Percentiles rank a stretch among this genome's conserved stretches.
These are phyloP conservation scores for Nicotiana paniculata DNA, from an alignment of 257 asterid genomes.

Conservation along the genomic window DNA sequence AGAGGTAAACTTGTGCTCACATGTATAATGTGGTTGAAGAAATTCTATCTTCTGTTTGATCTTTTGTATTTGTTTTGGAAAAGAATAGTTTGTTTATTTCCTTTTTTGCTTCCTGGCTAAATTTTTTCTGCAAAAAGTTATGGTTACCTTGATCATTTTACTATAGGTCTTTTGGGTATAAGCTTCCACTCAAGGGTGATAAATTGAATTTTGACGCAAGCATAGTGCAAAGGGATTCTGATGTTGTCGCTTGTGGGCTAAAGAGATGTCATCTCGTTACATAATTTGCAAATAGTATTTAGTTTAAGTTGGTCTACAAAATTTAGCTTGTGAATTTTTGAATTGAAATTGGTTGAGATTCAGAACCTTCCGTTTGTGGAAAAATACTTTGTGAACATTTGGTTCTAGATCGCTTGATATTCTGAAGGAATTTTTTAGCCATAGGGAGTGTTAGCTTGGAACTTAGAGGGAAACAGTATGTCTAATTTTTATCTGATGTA, in stretches of 20 bases:
- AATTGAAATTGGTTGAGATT: background rate
- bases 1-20: conserved; percentile 47
- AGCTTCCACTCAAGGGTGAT: background rate
- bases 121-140: background rate
- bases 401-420: background rate
- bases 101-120: background rate
- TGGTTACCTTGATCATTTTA: background rate
- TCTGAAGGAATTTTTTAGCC: background rate
- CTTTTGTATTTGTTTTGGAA: background rate
- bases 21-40: background rate
- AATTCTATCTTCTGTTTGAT: background rate
- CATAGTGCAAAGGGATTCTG: background rate
- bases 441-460: background rate
- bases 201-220: background rate
- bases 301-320: background rate
- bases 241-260: background rate
- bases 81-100: background rate
- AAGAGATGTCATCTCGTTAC: background rate
- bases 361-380: background rate
- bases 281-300: background rate
- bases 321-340: background rate
- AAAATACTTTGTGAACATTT: background rate
- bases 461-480: background rate
- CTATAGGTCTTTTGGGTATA: background rate
- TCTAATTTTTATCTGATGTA: background rate